A percentile compares a stretch with the other conserved stretches of the same genome.
phyloP scores from a whole-genome alignment of 495 filamentous ascomycete genomes.

The Antarctomyces pellizariae region DNA sequence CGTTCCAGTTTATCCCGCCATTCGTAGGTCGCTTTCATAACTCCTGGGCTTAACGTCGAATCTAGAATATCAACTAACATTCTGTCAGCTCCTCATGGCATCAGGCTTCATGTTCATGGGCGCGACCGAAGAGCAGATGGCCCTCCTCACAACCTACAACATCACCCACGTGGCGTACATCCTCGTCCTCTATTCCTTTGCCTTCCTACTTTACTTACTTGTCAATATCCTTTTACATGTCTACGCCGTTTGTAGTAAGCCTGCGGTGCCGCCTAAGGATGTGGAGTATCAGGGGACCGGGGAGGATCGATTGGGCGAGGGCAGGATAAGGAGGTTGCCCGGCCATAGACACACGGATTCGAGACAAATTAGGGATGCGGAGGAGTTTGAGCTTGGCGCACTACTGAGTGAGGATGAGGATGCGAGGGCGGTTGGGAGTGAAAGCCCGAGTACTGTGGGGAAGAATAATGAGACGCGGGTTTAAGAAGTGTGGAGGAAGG shows the following conservation, averaged over 20 bases:
- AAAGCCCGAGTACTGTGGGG: slow-evolving; percentile 15
- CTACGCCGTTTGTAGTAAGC: slow-evolving; percentile 35
- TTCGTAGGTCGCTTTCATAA: slow-evolving; percentile 47
- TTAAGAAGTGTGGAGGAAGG: slow-evolving; percentile 4
- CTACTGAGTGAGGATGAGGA: slow-evolving; percentile 75
- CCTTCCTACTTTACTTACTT: slow-evolving; percentile 80
- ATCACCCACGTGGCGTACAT: slow-evolving; percentile 83
- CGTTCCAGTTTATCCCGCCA: slow-evolving; percentile 80
- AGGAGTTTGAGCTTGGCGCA: slow-evolving; percentile 79
- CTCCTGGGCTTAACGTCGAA: slow-evolving; percentile 2
- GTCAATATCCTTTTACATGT: slow-evolving; percentile 63
- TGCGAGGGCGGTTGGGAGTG: too few relatives aligned
- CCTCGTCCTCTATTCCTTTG: slow-evolving; percentile 69
- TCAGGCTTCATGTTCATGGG: slow-evolving; percentile 95
- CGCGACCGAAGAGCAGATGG: slow-evolving; percentile 90
- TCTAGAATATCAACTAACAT: background rate
- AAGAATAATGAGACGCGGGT: slow-evolving; percentile 17
- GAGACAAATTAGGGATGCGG: slow-evolving; percentile 43
- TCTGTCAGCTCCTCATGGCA: slow-evolving; percentile 63
- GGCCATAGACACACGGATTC: slow-evolving; percentile 25
- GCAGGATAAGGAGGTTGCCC: slow-evolving; percentile 3
- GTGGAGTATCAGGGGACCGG: too few relatives aligned
- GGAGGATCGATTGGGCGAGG: too few relatives aligned
- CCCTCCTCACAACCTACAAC: slow-evolving; percentile 39
- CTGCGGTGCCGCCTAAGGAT: slow-evolving; percentile 11